Evolutionary conservation across 345 rosid species (phyloP).

Genomic region (Eucalyptus virginea): DNA sequence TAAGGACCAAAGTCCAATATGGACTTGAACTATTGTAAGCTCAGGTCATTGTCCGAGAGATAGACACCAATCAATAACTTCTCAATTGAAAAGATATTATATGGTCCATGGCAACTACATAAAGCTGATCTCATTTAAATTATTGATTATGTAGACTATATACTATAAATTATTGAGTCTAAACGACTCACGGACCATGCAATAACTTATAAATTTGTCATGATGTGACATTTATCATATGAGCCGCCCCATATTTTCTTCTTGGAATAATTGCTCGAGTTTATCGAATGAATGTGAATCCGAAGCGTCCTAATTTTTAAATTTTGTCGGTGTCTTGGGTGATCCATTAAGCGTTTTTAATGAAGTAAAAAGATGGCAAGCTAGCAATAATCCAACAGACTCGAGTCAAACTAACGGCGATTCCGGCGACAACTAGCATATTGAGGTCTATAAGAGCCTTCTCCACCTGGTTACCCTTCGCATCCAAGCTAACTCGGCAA

Average conservation of each 20-base stretch:
- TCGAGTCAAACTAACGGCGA: background rate
- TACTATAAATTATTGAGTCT: background rate
- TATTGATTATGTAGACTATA: background rate
- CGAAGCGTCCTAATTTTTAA: background rate
- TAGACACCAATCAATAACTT: background rate
- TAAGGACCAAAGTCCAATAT: background rate
- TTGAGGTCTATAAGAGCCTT: background rate
- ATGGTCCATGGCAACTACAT: background rate
- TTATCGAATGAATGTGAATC: no score
- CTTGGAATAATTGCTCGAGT: no score
- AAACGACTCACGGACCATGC: background rate
- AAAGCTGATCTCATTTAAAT: background rate
- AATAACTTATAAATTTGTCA: no score
- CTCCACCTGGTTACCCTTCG: background rate
- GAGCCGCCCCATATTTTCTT: no score
- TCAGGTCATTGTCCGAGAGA: background rate
- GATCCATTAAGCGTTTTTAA: background rate
- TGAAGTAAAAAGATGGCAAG: background rate
- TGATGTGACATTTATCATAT: no score
- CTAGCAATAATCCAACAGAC: background rate
- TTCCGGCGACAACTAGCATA: background rate
- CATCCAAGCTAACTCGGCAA: background rate
- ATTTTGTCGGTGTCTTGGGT: rapidly evolving
- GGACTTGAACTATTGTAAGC: background rate
- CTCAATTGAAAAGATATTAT: background rate